Evolutionary conservation across 306 rosid genomes (phyloP), one percentile per base, ranked within the genome.

Genomic region (Styphnolobium japonicum): DNA sequence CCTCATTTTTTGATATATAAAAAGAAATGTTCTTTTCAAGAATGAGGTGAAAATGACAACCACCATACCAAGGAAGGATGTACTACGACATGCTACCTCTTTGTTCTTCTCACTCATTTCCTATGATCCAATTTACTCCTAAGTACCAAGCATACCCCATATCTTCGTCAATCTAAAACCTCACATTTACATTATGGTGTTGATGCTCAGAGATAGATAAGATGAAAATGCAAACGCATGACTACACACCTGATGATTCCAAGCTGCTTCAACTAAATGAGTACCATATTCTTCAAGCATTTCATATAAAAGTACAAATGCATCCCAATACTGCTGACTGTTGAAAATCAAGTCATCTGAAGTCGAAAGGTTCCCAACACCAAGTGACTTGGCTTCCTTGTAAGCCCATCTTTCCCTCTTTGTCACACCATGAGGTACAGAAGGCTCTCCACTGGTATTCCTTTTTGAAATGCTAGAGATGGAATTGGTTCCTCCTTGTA

Each of bases 281-380:
- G 95, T 92, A 66, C 97, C 98, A 88, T 87, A 94, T 85, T 92
- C 98, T 86, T 94, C 98, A 69, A 94, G 98, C 97, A 94, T 94
- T 82, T 94, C 98, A 78, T 94, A 92, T 48, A 94, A 77, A 78
- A 94, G 93, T 40, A 92, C 84, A 73, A 92, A 94, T 25, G 92
- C 98, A 75, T 87, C 92, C 97, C 98, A 94, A 71, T 82, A 86
- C 74, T 89, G 90, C 85, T 87, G 85, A 84, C 86, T 76, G 82
- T 85, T 82, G 40, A 81, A 81, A 67, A 68, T 71, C 71, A 77
- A 66, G 65, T 85, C 91, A 63, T 80, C 85, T 71, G 81, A 79
- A 56, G 80, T 83, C 8, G 85, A 84, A 74, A 88, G 71, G 73
- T 85, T 79, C 81, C 95, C 93, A 45, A 94, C 95, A 81, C 98